Conservation (phyloP, 768 basidiomycete genomes). For the Suillus spraguei region DNA sequence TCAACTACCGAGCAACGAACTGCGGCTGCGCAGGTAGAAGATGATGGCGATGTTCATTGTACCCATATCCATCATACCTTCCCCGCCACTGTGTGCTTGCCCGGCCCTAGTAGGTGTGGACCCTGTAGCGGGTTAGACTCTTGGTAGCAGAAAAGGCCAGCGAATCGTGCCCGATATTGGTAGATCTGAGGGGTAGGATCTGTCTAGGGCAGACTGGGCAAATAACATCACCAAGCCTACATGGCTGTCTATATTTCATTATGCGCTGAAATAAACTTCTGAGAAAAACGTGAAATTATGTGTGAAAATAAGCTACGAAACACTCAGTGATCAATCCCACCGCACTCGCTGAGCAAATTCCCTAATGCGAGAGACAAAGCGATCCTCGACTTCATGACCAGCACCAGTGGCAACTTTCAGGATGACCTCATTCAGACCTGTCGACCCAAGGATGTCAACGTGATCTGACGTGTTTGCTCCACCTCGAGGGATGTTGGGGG, state of each 20-base stretch:
- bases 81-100: too few species aligned
- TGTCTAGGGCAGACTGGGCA: not conserved
- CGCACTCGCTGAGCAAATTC: slow-evolving; percentile 72
- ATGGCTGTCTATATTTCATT: not conserved
- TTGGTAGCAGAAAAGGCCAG: not conserved
- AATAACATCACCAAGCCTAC: not conserved
- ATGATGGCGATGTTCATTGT: too few species aligned
- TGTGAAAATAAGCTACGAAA: not conserved
- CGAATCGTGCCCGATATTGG: not conserved
- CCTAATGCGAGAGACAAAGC: slow-evolving; percentile 74
- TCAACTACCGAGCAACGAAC: too few species aligned
- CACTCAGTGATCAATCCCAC: slow-evolving; percentile 61
- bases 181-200: not conserved
- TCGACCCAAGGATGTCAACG: slow-evolving; percentile 82
- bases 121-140: not conserved
- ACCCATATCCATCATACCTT: too few species aligned
- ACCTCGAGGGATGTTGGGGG: slow-evolving; percentile 74
- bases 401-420: slow-evolving; percentile 86
- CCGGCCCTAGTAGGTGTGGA: too few species aligned
- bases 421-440: slow-evolving; percentile 85
- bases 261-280: not conserved
- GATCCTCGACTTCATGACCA: slow-evolving; percentile 70
- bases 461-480: slow-evolving; percentile 93
- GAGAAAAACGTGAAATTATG: not conserved
- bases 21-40: too few species aligned